Conservation (phyloP, 2,329 filamentous ascomycete genomes). For the Neonectria ditissima region DNA sequence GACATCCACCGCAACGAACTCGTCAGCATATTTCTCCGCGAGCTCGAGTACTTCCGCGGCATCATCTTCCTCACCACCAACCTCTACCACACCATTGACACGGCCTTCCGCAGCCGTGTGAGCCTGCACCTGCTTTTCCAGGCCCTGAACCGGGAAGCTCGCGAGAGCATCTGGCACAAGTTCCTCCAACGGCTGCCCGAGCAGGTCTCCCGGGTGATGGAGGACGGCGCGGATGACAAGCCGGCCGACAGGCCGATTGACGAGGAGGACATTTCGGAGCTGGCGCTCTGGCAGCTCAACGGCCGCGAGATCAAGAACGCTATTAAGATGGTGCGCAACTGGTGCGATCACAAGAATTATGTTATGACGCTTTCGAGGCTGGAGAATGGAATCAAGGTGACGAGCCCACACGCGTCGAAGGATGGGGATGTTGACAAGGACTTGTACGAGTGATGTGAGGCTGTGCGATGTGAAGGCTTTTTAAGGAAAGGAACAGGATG, state of each 20-base stretch:
- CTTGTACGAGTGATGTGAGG: slow-evolving; percentile 42
- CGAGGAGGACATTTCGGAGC: slow-evolving; percentile 53
- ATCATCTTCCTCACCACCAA: slow-evolving; percentile 61
- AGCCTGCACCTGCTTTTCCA: slow-evolving; percentile 61
- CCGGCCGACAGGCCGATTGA: slow-evolving; percentile 34
- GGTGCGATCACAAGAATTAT: slow-evolving; percentile 59
- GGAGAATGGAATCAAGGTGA: slow-evolving; percentile 60
- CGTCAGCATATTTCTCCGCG: slow-evolving; percentile 60
- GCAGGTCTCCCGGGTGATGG: slow-evolving; percentile 14
- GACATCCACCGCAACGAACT: slow-evolving; percentile 63
- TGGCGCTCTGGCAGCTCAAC: slow-evolving; percentile 57
- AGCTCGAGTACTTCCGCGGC: slow-evolving; percentile 59
- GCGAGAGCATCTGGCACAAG: slow-evolving; percentile 59
- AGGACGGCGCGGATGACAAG: slow-evolving; percentile 5
- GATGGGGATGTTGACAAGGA: slow-evolving; percentile 42
- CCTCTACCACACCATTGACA: slow-evolving; percentile 56
- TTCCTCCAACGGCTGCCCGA: slow-evolving; percentile 55
- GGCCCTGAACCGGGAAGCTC: slow-evolving; percentile 52
- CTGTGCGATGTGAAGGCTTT: not conserved
- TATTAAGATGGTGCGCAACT: slow-evolving; percentile 58
- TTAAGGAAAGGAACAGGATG: not conserved
- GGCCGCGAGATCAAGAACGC: slow-evolving; percentile 61
- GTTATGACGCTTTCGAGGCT: slow-evolving; percentile 55
- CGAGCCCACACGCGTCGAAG: slow-evolving; percentile 57
- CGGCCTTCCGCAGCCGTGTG: slow-evolving; percentile 60